Evolutionary conservation across 2,329 filamentous ascomycete genomes (phyloP), one percentile per base, ranked within the genome.

Genomic region (Arthrobotrys iridis): DNA sequence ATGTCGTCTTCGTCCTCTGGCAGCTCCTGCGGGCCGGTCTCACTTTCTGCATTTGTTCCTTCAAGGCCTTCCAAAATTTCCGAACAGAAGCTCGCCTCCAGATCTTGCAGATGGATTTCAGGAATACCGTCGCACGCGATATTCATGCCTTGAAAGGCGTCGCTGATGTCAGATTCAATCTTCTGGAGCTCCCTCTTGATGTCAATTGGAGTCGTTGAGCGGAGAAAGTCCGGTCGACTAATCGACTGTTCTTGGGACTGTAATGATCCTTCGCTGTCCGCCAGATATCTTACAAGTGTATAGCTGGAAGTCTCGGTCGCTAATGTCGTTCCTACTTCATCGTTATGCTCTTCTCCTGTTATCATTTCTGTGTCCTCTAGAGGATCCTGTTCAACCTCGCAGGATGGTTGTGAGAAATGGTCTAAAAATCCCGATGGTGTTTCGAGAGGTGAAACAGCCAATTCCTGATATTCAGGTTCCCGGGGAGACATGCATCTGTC

Each of bases 181-280:
- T 64, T 60, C 48, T 50, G 70, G 70, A 74, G 70, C 63, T 74
- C 70, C 62, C 37, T 67, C 62, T 63, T 55, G 57, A 74, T 74
- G 26, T 74, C 70, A 52, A 62, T 40, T 8, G 62, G 70, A 55
- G 45, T 43, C n/a, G 70, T 67, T 48, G 70, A 74, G 13, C 60
- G 62, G 43, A 67, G 65, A 43, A 66, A 66, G 22, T 74, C 62
- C 37, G 70, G 70, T 26, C 55, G 62, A 43, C 41, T 55, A 45
- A 62, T 66, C 62, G 70, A 60, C 15, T 41, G 52, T 8, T 62
- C 50, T 37, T 66, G 52, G 45, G 70, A 57, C 37, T 43, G 18
- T 20, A 30, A 57, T 33, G 55, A 48, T 24, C 30, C 55, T 57
- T 55, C 46, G 11, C 46, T 45, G 15, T 67, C 62, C 30, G 57